A percentile compares a stretch with the other conserved stretches of the same genome.
Conservation (phyloP, 2,329 filamentous ascomycete genomes). For the Harringtonia aguacate region DNA sequence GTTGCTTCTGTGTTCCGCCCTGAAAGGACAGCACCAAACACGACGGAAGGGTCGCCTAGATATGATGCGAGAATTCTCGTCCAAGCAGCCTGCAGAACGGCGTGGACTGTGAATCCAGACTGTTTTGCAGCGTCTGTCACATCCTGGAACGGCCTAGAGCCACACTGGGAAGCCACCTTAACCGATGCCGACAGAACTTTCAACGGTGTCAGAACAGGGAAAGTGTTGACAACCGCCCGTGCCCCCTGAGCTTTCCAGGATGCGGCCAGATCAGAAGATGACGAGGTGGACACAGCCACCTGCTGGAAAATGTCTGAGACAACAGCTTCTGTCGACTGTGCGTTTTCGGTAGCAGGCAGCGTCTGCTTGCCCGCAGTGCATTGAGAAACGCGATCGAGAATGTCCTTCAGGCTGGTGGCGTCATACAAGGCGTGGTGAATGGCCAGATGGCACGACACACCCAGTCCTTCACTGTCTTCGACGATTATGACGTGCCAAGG, state of each 20-base stretch:
- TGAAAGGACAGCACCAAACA: conserved; percentile 73
- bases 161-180: conserved; percentile 19
- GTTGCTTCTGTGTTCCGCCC: conserved; percentile 56
- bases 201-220: conserved; percentile 65
- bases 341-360: background rate
- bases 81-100: conserved; percentile 70
- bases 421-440: conserved; percentile 83
- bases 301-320: conserved; percentile 31
- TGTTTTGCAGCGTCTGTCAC: conserved; percentile 46
- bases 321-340: conserved; percentile 16
- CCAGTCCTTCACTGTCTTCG: conserved; percentile 20
- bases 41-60: conserved; percentile 60
- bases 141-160: conserved; percentile 25
- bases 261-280: conserved; percentile 20
- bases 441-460: conserved; percentile 23
- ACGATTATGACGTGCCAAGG: conserved; percentile 53
- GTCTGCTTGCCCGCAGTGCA: conserved; percentile 20
- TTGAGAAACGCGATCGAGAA: conserved; percentile 49
- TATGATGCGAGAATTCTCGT: conserved; percentile 64
- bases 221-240: conserved; percentile 51
- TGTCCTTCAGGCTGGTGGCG: conserved; percentile 56
- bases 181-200: conserved; percentile 23
- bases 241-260: conserved; percentile 56
- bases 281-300: conserved; percentile 13
- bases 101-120: conserved; percentile 62